Conservation (phyloP, 176 grass and related monocot species). For the Oryza coarctata region DNA sequence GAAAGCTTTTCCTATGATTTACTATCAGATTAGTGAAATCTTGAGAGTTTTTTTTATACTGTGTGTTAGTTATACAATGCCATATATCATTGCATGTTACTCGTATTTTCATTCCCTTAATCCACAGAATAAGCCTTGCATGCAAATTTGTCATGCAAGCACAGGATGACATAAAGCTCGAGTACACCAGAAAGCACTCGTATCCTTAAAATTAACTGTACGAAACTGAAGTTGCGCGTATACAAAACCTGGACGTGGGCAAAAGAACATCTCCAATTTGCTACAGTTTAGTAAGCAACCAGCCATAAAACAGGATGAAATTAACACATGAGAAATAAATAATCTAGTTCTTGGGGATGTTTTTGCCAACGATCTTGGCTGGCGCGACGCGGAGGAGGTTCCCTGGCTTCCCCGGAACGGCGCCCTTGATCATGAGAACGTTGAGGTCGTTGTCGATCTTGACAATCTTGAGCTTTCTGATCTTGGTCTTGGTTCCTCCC, state of each 20-base stretch:
- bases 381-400: constrained; percentile 90
- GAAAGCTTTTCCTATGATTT: neutral
- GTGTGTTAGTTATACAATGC: no score
- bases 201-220: constrained; percentile 1
- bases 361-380: constrained; percentile 84
- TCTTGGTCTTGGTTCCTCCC: constrained; percentile 82
- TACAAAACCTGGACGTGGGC: constrained; percentile 34
- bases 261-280: constrained; percentile 27
- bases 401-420: constrained; percentile 84
- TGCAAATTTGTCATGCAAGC: neutral
- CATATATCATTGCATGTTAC: neutral
- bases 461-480: constrained; percentile 81
- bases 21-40: no score
- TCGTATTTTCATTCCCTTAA: neutral
- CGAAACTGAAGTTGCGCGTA: constrained; percentile 5
- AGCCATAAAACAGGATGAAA: neutral
- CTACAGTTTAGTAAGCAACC: neutral
- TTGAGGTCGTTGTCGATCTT: constrained; percentile 82
- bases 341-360: constrained; percentile 75
- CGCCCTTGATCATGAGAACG: constrained; percentile 81
- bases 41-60: neutral
- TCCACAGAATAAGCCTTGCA: neutral
- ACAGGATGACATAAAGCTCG: neutral
- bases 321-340: neutral
- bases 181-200: neutral